Percentiles rank a stretch among this genome's conserved stretches.
phyloP scores from a whole-genome alignment of 2,329 filamentous ascomycete species.

The Zasmidium angulare region DNA sequence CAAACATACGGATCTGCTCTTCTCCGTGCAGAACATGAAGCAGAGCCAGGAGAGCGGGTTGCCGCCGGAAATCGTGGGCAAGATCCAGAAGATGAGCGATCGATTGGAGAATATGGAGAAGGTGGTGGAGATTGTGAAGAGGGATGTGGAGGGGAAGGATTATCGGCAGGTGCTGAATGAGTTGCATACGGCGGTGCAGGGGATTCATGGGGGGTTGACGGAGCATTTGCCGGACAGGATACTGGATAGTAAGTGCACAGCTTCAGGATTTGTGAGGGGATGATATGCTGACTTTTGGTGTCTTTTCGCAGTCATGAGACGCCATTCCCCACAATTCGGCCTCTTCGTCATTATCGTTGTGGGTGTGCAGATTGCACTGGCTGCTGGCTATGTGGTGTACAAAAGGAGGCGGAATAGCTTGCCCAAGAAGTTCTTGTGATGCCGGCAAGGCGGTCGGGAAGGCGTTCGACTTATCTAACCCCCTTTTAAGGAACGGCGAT shows the following conservation, averaged over 20 bases:
- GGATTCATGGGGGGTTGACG: constrained; percentile 54
- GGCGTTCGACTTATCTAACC: no score
- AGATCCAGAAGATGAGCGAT: constrained; percentile 20
- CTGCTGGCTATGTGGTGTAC: constrained; percentile 70
- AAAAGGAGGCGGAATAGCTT: constrained; percentile 72
- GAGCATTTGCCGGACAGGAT: constrained; percentile 53
- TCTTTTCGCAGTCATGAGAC: constrained; percentile 13
- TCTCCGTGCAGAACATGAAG: constrained; percentile 52
- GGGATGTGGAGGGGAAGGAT: constrained; percentile 57
- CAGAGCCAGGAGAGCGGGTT: constrained; percentile 37
- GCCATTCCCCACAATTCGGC: constrained; percentile 56
- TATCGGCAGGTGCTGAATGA: constrained; percentile 56
- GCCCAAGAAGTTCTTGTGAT: constrained; percentile 88
- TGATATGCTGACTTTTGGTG: constrained; percentile 5
- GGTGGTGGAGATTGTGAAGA: constrained; percentile 50
- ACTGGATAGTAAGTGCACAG: constrained; percentile 46
- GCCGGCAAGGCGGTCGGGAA: not conserved
- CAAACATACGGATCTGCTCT: constrained; percentile 55
- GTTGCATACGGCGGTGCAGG: constrained; percentile 55
- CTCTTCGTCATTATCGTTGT: constrained; percentile 70
- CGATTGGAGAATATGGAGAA: constrained; percentile 47
- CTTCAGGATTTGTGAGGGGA: not conserved
- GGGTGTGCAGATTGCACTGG: constrained; percentile 70
- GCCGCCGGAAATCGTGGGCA: constrained; percentile 20
- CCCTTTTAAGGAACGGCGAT: no score